These are phyloP conservation scores for Pseudogymnoascus sp. DNA, from an alignment of 2,329 filamentous ascomycete species.

Conservation along the genomic window DNA sequence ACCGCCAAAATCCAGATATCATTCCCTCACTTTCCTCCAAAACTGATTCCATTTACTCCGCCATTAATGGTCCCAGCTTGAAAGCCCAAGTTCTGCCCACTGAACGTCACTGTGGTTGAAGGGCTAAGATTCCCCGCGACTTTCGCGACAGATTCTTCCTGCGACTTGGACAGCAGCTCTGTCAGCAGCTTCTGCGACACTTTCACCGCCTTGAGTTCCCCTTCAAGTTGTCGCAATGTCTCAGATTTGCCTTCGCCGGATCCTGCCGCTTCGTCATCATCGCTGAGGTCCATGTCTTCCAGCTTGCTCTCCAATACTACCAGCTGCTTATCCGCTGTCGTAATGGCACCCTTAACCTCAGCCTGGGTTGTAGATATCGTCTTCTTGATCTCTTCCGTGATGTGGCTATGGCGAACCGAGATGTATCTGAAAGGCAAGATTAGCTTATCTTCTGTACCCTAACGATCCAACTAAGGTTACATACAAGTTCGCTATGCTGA, in stretches of 20 bases:
- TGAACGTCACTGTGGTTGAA: constrained; percentile 18
- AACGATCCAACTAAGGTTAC: constrained; percentile 16
- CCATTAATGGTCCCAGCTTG: constrained; percentile 19
- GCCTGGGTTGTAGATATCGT: constrained; percentile 25
- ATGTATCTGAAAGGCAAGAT: constrained; percentile 24
- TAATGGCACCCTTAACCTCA: constrained; percentile 24
- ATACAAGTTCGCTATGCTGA: constrained; percentile 29
- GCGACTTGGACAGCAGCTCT: constrained; percentile 19
- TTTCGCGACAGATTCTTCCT: constrained; percentile 21
- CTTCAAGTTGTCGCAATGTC: constrained; percentile 20
- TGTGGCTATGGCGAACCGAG: constrained; percentile 27
- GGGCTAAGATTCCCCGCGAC: no score
- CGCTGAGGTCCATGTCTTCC: constrained; percentile 23
- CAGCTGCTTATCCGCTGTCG: constrained; percentile 20
- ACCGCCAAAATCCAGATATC: neutral
- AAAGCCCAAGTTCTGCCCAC: constrained; percentile 18
- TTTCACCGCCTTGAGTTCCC: constrained; percentile 17
- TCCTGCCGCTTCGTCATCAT: constrained; percentile 16
- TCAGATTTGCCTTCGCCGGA: constrained; percentile 15
- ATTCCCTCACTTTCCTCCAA: constrained; percentile 14
- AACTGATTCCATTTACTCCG: constrained; percentile 18
- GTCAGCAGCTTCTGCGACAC: constrained; percentile 19
- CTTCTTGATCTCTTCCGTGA: constrained; percentile 28
- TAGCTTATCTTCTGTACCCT: constrained; percentile 14
- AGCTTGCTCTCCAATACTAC: constrained; percentile 23